phyloP scores from a whole-genome alignment of 73 alveolate genomes.

The Blepharisma stoltei region DNA sequence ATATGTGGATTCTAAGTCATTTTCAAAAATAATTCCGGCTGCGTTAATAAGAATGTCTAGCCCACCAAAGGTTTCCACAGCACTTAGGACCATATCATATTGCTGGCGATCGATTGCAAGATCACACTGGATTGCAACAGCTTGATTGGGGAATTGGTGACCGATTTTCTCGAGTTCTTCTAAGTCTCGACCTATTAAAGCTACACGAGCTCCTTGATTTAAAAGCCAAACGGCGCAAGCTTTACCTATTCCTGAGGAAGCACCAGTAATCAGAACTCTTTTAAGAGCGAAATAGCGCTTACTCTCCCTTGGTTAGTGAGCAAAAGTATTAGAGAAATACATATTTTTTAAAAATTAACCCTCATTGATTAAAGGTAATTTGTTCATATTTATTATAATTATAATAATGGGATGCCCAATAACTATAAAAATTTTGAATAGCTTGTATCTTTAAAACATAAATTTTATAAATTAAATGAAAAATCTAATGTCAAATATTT shows the following conservation, averaged over 20 bases:
- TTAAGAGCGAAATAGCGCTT: constrained; percentile 32
- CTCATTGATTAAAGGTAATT: too few species aligned
- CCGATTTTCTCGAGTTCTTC: constrained; percentile 43
- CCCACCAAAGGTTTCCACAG: constrained; percentile 34
- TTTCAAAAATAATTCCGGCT: constrained; percentile 43
- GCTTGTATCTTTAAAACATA: too few species aligned
- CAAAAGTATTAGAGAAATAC: too few species aligned
- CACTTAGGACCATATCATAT: constrained; percentile 41
- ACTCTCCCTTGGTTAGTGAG: too few species aligned
- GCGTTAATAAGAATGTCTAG: constrained; percentile 46
- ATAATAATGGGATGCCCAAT: too few species aligned
- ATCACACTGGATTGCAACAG: constrained; percentile 33
- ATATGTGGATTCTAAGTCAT: constrained; percentile 38
- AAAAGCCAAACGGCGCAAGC: constrained; percentile 54
- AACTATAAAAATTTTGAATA: too few species aligned
- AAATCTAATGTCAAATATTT: too few species aligned
- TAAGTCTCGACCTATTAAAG: constrained; percentile 51
- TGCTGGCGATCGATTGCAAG: constrained; percentile 33
- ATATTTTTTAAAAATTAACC: too few species aligned
- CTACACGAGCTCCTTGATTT: constrained; percentile 58
- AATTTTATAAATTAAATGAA: too few species aligned
- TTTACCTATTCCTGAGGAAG: constrained; percentile 59
- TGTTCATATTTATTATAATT: too few species aligned
- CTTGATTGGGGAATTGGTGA: constrained; percentile 32
- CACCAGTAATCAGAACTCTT: constrained; percentile 40